Conservation (phyloP, 306 rosid species). For the Oxytropis ochrocephala region DNA sequence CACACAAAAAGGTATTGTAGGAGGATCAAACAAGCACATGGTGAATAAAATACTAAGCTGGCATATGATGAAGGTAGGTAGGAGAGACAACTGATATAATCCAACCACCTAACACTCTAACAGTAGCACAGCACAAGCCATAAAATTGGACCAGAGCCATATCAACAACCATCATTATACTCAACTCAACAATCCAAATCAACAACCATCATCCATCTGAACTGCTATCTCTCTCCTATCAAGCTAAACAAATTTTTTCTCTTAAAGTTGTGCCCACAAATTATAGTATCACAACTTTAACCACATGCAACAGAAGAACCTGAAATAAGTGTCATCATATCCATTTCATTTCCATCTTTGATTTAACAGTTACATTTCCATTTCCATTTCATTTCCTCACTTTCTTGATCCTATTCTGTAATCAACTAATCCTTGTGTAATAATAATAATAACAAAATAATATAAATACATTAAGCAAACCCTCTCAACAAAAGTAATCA, state of each 20-base stretch:
- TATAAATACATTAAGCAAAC: constrained; percentile 29
- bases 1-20: neutral
- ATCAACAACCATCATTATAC: constrained; percentile 18
- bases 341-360: constrained; percentile 5
- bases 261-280: constrained; percentile 17
- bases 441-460: constrained; percentile 12
- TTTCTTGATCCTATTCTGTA: constrained; percentile 15
- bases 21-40: neutral
- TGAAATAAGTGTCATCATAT: constrained; percentile 8
- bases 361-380: constrained; percentile 6
- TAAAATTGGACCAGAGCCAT: constrained; percentile 10
- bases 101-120: constrained; percentile 18
- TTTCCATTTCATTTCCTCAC: neutral
- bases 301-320: constrained; percentile 13
- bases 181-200: constrained; percentile 29
- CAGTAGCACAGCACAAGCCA: constrained; percentile 18
- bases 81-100: constrained; percentile 21
- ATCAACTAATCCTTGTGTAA: constrained; percentile 21
- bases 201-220: constrained; percentile 21
- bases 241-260: neutral
- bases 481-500: constrained; percentile 24
- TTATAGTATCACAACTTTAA: constrained; percentile 9
- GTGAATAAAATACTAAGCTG: constrained; percentile 1
- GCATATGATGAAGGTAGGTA: constrained; percentile 23
- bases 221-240: constrained; percentile 18